Percentiles rank a stretch among this genome's conserved stretches.
phyloP scores from a whole-genome alignment of 257 asterid genomes.

The Nicotiana sylvestris region DNA sequence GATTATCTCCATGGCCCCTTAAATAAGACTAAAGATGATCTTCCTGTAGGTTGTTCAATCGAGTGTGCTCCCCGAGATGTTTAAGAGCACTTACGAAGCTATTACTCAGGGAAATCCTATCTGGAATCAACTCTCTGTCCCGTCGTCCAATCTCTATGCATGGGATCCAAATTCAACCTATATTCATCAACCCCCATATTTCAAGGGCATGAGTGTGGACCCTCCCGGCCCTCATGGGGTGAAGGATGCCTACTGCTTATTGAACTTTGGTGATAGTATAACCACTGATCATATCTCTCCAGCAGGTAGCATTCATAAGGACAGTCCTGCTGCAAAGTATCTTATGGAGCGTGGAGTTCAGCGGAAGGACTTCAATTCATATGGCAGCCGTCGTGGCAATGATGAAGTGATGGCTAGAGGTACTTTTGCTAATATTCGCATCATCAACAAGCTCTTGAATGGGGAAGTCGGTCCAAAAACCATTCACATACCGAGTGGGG shows the following conservation, averaged over 20 bases:
- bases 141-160: constrained; percentile 67
- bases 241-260: constrained; percentile 84
- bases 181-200: constrained; percentile 94
- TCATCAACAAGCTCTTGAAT: constrained; percentile 67
- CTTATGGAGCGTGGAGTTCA: constrained; percentile 84
- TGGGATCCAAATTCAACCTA: constrained; percentile 86
- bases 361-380: constrained; percentile 84
- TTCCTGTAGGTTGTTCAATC: constrained; percentile 76
- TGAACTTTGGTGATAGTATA: constrained; percentile 87
- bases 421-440: constrained; percentile 85
- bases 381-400: constrained; percentile 96
- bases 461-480: constrained; percentile 97
- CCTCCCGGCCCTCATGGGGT: constrained; percentile 84
- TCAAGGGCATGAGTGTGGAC: constrained; percentile 71
- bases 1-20: not conserved
- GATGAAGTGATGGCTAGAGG: constrained; percentile 98
- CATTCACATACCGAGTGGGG: constrained; percentile 80
- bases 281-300: constrained; percentile 97
- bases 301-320: constrained; percentile 92
- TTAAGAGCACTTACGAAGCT: constrained; percentile 83
- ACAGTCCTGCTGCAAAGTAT: constrained; percentile 88
- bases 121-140: constrained; percentile 78
- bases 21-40: not conserved
- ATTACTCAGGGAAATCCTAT: constrained; percentile 74
- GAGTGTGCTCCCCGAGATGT: constrained; percentile 92